A percentile compares a stretch with the other conserved stretches of the same genome.
Evolutionary conservation across 306 rosid species (phyloP).

Genomic region (Gleditsia sinensis): DNA sequence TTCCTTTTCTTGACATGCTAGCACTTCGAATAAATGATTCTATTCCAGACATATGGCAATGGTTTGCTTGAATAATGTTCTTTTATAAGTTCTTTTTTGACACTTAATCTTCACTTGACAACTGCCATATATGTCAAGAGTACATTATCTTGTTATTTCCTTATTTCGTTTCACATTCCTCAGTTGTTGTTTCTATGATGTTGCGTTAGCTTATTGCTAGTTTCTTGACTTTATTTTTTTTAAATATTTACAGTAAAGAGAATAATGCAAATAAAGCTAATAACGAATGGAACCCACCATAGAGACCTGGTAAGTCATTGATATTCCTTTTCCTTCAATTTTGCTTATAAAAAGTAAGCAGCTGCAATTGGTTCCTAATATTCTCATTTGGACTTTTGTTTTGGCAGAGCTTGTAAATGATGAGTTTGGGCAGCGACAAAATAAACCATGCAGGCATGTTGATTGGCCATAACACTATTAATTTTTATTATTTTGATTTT

Average conservation of each 20-base stretch:
- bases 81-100: background rate
- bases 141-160: too few species aligned
- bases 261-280: constrained; percentile 52
- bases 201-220: background rate
- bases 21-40: constrained; percentile 21
- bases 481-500: background rate
- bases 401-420: constrained; percentile 67
- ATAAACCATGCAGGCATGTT: constrained; percentile 90
- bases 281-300: constrained; percentile 71
- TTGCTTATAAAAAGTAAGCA: background rate
- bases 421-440: constrained; percentile 87
- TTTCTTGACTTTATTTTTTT: background rate
- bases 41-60: constrained; percentile 87
- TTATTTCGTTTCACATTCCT: too few species aligned
- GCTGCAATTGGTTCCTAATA: background rate
- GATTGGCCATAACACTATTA: background rate
- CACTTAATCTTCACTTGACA: background rate
- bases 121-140: too few species aligned
- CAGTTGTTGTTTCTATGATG: too few species aligned
- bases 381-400: constrained; percentile 13
- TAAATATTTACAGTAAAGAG: constrained; percentile 64
- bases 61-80: constrained; percentile 42
- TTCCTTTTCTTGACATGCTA: background rate
- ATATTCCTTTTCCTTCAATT: constrained; percentile 5
- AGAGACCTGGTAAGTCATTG: constrained; percentile 63